Conservation (phyloP, 495 filamentous ascomycete genomes). For the Collariella sp. region DNA sequence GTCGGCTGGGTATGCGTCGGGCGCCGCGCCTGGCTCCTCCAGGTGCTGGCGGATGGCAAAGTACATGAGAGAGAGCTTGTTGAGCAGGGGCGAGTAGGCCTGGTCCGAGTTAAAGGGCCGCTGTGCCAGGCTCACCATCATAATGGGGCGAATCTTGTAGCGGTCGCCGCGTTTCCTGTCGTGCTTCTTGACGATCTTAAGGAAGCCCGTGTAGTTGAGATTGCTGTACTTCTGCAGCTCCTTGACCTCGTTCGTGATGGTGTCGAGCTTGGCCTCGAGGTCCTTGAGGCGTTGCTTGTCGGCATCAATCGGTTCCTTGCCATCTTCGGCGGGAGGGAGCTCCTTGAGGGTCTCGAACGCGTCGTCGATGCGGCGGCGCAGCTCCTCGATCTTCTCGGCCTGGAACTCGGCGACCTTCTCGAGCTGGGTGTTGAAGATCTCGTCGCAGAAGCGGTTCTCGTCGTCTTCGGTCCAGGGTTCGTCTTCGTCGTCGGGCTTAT, state of each 20-base stretch:
- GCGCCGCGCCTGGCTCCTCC: conserved; percentile 37
- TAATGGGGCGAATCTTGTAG: conserved; percentile 81
- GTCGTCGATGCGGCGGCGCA: conserved; percentile 57
- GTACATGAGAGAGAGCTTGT: conserved; percentile 89
- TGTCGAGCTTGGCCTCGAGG: conserved; percentile 69
- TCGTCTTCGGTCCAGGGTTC: conserved; percentile 88
- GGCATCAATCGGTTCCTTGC: conserved; percentile 30
- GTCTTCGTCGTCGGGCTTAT: conserved; percentile 48
- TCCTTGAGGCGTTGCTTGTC: conserved; percentile 54
- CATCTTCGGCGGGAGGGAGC: conserved; percentile 32
- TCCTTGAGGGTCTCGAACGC: conserved; percentile 55
- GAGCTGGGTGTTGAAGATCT: conserved; percentile 85
- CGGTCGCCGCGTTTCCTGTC: conserved; percentile 72
- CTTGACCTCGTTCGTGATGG: conserved; percentile 80
- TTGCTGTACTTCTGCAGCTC: conserved; percentile 91
- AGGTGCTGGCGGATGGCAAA: conserved; percentile 81
- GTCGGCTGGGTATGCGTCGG: conserved; percentile 26
- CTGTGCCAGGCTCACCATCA: conserved; percentile 78
- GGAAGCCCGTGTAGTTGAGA: conserved; percentile 93
- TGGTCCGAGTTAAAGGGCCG: conserved; percentile 87
- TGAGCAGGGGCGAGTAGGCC: conserved; percentile 82
- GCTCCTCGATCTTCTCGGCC: conserved; percentile 57
- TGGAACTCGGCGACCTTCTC: conserved; percentile 95
- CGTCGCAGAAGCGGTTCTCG: conserved; percentile 86
- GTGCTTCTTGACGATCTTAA: conserved; percentile 98